Evolutionary conservation across 2,329 filamentous ascomycete species (phyloP), one percentile per base, ranked within the genome.

Genomic region (Coniochaeta prunicola): DNA sequence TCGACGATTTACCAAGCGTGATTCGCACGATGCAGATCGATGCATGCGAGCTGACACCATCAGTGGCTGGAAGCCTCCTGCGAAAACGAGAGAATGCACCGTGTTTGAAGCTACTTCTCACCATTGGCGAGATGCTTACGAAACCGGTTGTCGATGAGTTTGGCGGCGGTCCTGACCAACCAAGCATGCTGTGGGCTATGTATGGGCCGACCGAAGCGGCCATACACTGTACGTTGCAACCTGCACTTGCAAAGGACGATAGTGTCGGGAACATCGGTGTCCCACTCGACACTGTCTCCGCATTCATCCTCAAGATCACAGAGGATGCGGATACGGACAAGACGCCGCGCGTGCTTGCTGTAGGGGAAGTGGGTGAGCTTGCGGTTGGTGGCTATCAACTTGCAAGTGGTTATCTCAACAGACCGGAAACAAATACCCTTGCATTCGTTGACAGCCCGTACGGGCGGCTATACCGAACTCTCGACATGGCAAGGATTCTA

Each of bases 81-180:
- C 82, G 84, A 24, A 84, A 76, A n/a, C 81, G 91, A 63, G 70
- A 77, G 2, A 83, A 82, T 55, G 90, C 87, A 0, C 91, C 92
- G 0, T 74, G 76, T 0, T 71, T 97, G 38, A 85, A 81, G 57
- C 73, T 92, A 0, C 77, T 97, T 0, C 74, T 97, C 26, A 96
- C 92, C 0, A 96, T 96, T 64, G 92, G 92, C 6, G 92, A 97
- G 72, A 96, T 96, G 92, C 81, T 97, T 36, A 96, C 89, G 3
- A 78, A 81, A 45, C 82, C 84, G 9, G 87, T 97, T 1, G 80
- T 96, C 24, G 76, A 83, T 36, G 91, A 96, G 68, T 97, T 94
- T 76, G 91, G 91, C 6, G 84, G 84, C 2, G 74, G 77, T 10
- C 67, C 71, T 0, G 68, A 68, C 0, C 73, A 73, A 8, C 69